Base-by-base conservation (phyloP, 164 flowering plant species). In the Magnolia officinalis region DNA sequence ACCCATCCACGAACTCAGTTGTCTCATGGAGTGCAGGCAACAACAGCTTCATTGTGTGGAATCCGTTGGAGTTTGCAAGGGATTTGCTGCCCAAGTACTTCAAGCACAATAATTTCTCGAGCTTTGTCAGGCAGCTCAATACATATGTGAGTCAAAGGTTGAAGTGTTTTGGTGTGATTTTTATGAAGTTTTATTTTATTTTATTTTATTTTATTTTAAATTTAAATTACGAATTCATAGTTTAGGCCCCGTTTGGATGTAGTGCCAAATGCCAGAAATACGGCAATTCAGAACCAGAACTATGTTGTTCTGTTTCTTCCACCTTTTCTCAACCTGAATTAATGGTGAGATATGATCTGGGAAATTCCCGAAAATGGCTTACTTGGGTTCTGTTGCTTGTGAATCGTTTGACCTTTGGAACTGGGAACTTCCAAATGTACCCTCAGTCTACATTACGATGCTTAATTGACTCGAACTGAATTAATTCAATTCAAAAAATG, bases 81-180 rank as follows among this genome's bases (percentile, higher is more conserved):
- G 89, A 89, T 45, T 79, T 90, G 80, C 86, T 90, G 74, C 92
- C 94, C 50, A 84, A 82, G 76, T 90, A 84, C 72, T 90, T 90
- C 89, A 90, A 90, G 85, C 94, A 90, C 82, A 90, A 85, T 65
- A 90, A 90, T 68, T 90, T 90, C 84, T 90, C 94, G 6, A 90
- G 94, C 71, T 90, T 90, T 65, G 85, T 90, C 31, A 78, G 94
- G 73, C 94, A 90, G 85, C 91, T 90, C 23, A 90, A 90, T 75
- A 90, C 94, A 8, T 90, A 90, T 77, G 92, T 89, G 83, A 85
- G 89, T 69, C 14, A 14, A 23, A 2, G 14, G 72, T 20, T 65
- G 16, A 67, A 31, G 18, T 67, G 71, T 7, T 67, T 16, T 8
- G 16, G 11, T 19, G 8, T 67, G 50, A 31, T 10, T 67, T 11